Evolutionary conservation across 2,329 filamentous ascomycete species (phyloP).

Genomic region (Colletotrichum lentis): DNA sequence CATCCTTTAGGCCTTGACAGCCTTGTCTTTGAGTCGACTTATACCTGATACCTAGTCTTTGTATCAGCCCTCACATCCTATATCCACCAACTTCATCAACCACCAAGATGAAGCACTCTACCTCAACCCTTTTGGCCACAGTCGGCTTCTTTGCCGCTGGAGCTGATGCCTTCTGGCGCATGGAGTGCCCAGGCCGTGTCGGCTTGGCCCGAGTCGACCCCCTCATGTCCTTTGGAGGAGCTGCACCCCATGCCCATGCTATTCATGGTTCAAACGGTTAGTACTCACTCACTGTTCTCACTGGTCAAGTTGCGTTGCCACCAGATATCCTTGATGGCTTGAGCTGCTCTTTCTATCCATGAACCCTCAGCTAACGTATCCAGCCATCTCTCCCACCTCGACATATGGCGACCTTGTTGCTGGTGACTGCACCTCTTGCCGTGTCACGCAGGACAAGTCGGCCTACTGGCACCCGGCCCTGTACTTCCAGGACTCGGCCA

Average conservation of each 20-base stretch:
- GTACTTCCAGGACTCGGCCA: slow-evolving; percentile 75
- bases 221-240: slow-evolving; percentile 68
- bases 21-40: slow-evolving; percentile 38
- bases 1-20: slow-evolving; percentile 41
- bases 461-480: slow-evolving; percentile 84
- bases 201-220: slow-evolving; percentile 81
- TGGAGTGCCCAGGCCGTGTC: slow-evolving; percentile 78
- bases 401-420: slow-evolving; percentile 64
- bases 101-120: slow-evolving; percentile 30
- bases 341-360: neutral
- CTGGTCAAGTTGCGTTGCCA: neutral
- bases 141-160: slow-evolving; percentile 35
- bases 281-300: neutral
- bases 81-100: slow-evolving; percentile 37
- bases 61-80: slow-evolving; percentile 22
- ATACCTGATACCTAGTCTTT: slow-evolving; percentile 30
- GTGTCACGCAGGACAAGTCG: slow-evolving; percentile 82
- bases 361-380: slow-evolving; percentile 37
- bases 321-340: neutral
- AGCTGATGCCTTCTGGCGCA: slow-evolving; percentile 82
- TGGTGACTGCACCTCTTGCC: slow-evolving; percentile 81
- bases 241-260: slow-evolving; percentile 74
- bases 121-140: neutral
- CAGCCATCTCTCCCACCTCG: slow-evolving; percentile 72
- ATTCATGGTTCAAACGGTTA: slow-evolving; percentile 80